Base-by-base conservation (phyloP, 768 basidiomycete species). In the Lactarius hengduanensis region DNA sequence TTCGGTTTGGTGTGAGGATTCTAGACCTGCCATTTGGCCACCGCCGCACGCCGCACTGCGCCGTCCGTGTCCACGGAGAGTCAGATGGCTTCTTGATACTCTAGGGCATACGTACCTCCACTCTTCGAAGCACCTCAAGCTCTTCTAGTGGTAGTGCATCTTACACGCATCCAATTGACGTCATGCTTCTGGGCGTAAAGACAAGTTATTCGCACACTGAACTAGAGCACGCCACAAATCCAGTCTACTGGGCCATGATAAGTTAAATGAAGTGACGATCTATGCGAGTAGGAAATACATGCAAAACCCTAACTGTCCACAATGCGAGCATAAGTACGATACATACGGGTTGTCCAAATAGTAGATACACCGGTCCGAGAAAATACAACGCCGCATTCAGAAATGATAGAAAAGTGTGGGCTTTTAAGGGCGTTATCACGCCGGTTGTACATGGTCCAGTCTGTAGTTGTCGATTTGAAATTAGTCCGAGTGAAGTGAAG, bases 111-210 rank as follows among this genome's bases (percentile, higher is more conserved):
- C 22, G 32, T 22, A 32, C 20, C 54, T 50, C 45, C 60, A 34
- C 38, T 28, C 60, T 53, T 61, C 26, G 22, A 55, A 41, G 20
- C 32, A 18, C 8, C 64, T 41, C 26, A 26, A 1, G 26, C 26
- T 26, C 32, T 4, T 55, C 59, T 10, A 32, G 22, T 9, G 18
- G 32, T 15, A 26, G 10, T 34, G 40, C 30, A 36, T n/a, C 47
- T 22, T 64, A n/a, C 40, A 34, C 30, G n/a, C 13, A 11, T 63
- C 59, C 62, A 67, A 58, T 55, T 63, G 66, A 67, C 66, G 66
- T 67, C 66, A 67, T 62, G 10, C 22, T 26, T 59, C 53, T 55
- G 62, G 22, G 58, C 50, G 26, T 57, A 58, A 67, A 47, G 50
- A 57, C 4, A 41, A 50, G 50, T 59, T 53, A 67, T 67, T 32